Evolutionary conservation across 2,329 filamentous ascomycete genomes (phyloP).

Genomic region (Phaeomoniella chlamydospora): DNA sequence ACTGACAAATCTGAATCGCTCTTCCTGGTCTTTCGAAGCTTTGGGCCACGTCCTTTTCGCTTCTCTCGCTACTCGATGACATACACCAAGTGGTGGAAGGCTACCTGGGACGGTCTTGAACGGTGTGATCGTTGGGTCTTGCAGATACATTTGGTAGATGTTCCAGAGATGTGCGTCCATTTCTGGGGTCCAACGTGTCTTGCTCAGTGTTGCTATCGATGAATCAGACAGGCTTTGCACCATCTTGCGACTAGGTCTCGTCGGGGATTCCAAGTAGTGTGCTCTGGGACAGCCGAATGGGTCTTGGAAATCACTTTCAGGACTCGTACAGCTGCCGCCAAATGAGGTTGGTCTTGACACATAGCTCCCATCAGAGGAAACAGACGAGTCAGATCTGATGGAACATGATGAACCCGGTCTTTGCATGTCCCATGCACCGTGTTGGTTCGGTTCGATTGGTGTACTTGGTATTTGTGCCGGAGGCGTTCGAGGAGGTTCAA

Average conservation of each 20-base stretch:
- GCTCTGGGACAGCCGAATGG: slow-evolving; percentile 32
- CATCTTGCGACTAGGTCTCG: slow-evolving; percentile 15
- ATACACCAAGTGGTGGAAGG: slow-evolving; percentile 48
- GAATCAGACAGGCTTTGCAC: neutral
- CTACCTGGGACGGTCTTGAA: slow-evolving; percentile 54
- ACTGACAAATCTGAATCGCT: slow-evolving; percentile 4
- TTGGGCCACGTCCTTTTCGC: slow-evolving; percentile 46
- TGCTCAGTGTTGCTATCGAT: slow-evolving; percentile 7
- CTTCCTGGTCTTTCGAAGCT: slow-evolving; percentile 3
- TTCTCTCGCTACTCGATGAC: slow-evolving; percentile 46
- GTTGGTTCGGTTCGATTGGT: slow-evolving; percentile 16
- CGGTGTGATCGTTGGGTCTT: slow-evolving; percentile 50
- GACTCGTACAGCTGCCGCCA: slow-evolving; percentile 46
- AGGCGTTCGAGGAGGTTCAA: slow-evolving; percentile 26
- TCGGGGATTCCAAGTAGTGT: slow-evolving; percentile 21
- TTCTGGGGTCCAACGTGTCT: slow-evolving; percentile 38
- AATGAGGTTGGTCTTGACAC: slow-evolving; percentile 38
- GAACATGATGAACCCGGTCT: slow-evolving; percentile 45
- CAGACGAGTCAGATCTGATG: slow-evolving; percentile 46
- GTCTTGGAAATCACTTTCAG: slow-evolving; percentile 43
- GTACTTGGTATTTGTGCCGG: slow-evolving; percentile 27
- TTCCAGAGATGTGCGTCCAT: slow-evolving; percentile 56
- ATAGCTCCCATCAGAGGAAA: slow-evolving; percentile 43
- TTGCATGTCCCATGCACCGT: slow-evolving; percentile 22
- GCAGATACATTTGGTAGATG: slow-evolving; percentile 50